phyloP scores from a whole-genome alignment of 495 filamentous ascomycete species.

The Hyaloscypha finlandica region DNA sequence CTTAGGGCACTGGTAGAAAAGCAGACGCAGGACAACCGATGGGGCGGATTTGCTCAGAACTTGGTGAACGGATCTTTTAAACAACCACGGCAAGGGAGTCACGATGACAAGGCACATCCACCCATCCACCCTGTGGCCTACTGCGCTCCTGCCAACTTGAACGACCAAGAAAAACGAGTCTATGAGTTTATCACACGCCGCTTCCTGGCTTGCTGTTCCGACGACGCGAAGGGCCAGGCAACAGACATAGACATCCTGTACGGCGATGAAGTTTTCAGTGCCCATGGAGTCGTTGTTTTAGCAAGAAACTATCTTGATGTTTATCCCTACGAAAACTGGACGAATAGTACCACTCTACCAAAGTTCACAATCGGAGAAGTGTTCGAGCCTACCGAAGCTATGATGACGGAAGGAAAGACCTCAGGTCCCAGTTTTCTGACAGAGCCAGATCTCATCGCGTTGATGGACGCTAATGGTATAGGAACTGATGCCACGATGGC shows the following conservation, averaged over 20 bases:
- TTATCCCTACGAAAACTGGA: conserved; percentile 95
- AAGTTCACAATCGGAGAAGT: conserved; percentile 72
- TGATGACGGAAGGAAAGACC: conserved; percentile 86
- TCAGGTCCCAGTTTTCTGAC: conserved; percentile 82
- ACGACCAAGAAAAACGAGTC: conserved; percentile 66
- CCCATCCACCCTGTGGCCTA: conserved; percentile 93
- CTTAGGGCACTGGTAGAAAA: conserved; percentile 79
- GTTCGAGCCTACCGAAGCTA: conserved; percentile 88
- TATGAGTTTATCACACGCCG: conserved; percentile 95
- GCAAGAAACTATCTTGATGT: conserved; percentile 93
- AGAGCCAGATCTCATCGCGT: conserved; percentile 92
- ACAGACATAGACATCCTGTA: conserved; percentile 85
- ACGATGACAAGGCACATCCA: conserved; percentile 96
- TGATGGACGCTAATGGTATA: conserved; percentile 99
- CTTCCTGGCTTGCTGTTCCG: conserved; percentile 94
- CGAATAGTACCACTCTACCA: conserved; percentile 80
- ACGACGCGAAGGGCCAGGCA: conserved; percentile 82
- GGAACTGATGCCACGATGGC: conserved; percentile 99
- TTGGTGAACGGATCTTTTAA: conserved; percentile 79
- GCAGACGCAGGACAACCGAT: conserved; percentile 70
- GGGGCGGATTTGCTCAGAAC: conserved; percentile 82
- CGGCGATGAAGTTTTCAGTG: conserved; percentile 78
- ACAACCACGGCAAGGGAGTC: conserved; percentile 75
- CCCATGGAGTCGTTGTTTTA: conserved; percentile 81
- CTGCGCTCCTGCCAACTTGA: conserved; percentile 62